These are phyloP conservation scores for Suillus brevipes DNA, from an alignment of 768 basidiomycete genomes.

Conservation along the genomic window DNA sequence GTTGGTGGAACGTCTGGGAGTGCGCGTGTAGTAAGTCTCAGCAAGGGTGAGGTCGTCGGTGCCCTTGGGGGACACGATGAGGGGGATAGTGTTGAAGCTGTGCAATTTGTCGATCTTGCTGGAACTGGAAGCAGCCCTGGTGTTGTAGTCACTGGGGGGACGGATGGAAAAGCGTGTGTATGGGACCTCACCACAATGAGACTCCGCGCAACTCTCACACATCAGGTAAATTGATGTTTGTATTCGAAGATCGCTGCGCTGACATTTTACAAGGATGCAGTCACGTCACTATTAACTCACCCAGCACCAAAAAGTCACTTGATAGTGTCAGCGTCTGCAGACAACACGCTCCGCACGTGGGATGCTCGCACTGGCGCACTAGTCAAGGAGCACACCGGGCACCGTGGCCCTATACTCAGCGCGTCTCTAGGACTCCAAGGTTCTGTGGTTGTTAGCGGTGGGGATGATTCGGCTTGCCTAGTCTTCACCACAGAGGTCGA, in stretches of 20 bases:
- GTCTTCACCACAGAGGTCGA: constrained; percentile 69
- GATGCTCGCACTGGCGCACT: constrained; percentile 84
- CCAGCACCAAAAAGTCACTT: constrained; percentile 76
- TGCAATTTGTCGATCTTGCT: constrained; percentile 79
- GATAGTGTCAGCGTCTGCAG: constrained; percentile 84
- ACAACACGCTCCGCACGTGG: constrained; percentile 88
- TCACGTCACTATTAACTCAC: constrained; percentile 76
- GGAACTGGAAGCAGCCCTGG: constrained; percentile 54
- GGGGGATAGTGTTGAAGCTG: constrained; percentile 85
- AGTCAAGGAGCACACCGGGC: constrained; percentile 79
- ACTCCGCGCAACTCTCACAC: constrained; percentile 76
- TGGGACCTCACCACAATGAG: constrained; percentile 93
- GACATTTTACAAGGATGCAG: constrained; percentile 62
- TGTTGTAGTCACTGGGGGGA: constrained; percentile 82
- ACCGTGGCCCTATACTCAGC: constrained; percentile 72
- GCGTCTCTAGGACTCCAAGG: constrained; percentile 73
- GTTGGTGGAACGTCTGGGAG: constrained; percentile 85
- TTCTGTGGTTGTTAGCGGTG: constrained; percentile 78
- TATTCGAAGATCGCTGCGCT: not conserved
- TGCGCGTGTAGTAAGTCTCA: constrained; percentile 84
- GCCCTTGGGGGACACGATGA: constrained; percentile 82
- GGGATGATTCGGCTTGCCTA: constrained; percentile 86
- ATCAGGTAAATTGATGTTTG: constrained; percentile 56
- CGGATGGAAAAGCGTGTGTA: constrained; percentile 91
- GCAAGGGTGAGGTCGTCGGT: constrained; percentile 79